phyloP scores from a whole-genome alignment of 2,329 filamentous ascomycete species.

The Hypoxylon sp. region DNA sequence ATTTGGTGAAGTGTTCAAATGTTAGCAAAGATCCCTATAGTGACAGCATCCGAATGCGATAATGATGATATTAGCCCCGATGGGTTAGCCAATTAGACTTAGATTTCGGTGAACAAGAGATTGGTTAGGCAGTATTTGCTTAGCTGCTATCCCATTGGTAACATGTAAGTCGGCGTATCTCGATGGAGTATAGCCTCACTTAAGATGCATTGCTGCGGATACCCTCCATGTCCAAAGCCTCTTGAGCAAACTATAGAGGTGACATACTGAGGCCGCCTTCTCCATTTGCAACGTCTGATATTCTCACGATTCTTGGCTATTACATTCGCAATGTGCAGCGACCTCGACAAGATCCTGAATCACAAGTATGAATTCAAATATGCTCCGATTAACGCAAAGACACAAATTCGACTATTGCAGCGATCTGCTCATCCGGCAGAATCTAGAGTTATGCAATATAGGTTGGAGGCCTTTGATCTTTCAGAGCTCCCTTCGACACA shows the following conservation, averaged over 20 bases:
- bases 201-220: not conserved
- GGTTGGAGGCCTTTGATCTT: constrained; percentile 13
- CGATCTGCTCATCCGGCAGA: not conserved
- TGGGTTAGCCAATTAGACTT: too few relatives aligned
- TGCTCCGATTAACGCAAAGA: constrained; percentile 11
- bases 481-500: constrained; percentile 21
- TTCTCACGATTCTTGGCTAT: not conserved
- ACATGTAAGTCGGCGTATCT: constrained; percentile 9
- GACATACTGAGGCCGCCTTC: not conserved
- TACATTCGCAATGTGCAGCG: constrained; percentile 6
- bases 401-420: constrained; percentile 19
- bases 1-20: too few relatives aligned
- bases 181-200: constrained; percentile 24
- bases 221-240: not conserved
- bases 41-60: too few relatives aligned
- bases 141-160: not conserved
- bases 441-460: constrained; percentile 2
- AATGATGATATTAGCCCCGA: too few relatives aligned
- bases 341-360: constrained; percentile 25
- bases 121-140: too few relatives aligned
- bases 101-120: too few relatives aligned
- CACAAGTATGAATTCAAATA: constrained; percentile 24
- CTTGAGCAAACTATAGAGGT: not conserved
- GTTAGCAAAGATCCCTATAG: too few relatives aligned
- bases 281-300: not conserved